Evolutionary conservation across 1,139 yeast species (phyloP).

Genomic region (Kodamaea suecica): DNA sequence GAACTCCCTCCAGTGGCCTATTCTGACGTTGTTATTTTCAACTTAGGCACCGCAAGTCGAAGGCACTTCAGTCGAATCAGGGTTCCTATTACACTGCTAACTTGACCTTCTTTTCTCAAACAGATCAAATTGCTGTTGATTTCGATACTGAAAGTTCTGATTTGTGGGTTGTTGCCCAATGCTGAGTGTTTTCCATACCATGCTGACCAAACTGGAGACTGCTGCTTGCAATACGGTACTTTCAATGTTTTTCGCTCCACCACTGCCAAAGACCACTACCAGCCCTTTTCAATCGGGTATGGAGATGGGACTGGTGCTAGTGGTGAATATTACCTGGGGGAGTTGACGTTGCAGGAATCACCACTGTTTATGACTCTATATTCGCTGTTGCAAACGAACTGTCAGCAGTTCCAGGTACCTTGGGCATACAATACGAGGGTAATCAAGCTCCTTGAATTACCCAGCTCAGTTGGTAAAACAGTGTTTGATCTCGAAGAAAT

Average conservation of each 20-base stretch:
- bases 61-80: slow-evolving; percentile 1
- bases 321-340: slow-evolving; percentile 11
- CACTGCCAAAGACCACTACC: slow-evolving; percentile 6
- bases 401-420: slow-evolving; percentile 14
- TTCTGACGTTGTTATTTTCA: neutral
- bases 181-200: slow-evolving; percentile 2
- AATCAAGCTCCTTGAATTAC: slow-evolving; percentile 17
- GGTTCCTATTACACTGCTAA: slow-evolving; percentile 7
- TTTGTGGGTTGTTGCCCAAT: slow-evolving; percentile 16
- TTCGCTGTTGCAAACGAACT: slow-evolving; percentile 15
- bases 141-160: slow-evolving; percentile 23
- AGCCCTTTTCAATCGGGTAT: slow-evolving; percentile 11
- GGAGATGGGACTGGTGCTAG: slow-evolving; percentile 11
- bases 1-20: too few relatives aligned
- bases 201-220: slow-evolving; percentile 1
- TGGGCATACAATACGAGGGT: slow-evolving; percentile 18
- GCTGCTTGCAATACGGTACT: slow-evolving; percentile 10
- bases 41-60: too few relatives aligned
- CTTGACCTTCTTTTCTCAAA: slow-evolving; percentile 11
- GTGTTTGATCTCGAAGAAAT: slow-evolving; percentile 18
- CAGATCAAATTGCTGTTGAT: slow-evolving; percentile 10
- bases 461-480: slow-evolving; percentile 19
- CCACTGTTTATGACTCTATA: slow-evolving; percentile 8
- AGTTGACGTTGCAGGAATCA: slow-evolving; percentile 6
- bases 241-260: slow-evolving; percentile 9